Evolutionary conservation across 2,329 filamentous ascomycete species (phyloP).

Genomic region (Neurospora crassa): DNA sequence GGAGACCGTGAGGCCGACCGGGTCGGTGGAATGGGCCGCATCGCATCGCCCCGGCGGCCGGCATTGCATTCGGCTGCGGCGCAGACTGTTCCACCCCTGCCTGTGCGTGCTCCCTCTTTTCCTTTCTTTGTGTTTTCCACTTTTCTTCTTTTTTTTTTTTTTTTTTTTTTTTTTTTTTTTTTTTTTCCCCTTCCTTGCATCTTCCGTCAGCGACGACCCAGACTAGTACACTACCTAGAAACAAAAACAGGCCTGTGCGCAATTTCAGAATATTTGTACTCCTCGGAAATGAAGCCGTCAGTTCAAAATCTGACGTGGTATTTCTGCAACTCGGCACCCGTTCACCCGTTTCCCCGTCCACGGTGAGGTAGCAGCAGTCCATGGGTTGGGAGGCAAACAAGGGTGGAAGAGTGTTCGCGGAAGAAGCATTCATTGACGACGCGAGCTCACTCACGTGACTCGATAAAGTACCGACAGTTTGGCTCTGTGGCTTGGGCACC

Average conservation of each 20-base stretch:
- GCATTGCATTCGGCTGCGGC: background rate
- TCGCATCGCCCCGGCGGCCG: background rate
- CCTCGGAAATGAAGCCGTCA: background rate
- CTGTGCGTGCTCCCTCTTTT: background rate
- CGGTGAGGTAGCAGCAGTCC: background rate
- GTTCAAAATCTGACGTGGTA: background rate
- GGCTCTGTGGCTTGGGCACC: too few species aligned
- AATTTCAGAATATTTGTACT: background rate
- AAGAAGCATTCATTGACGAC: background rate
- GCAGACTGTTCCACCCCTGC: background rate
- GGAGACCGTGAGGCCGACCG: background rate
- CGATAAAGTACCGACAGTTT: too few species aligned
- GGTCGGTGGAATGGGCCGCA: background rate
- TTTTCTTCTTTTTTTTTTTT: background rate
- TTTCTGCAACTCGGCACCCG: background rate
- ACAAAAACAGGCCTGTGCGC: background rate
- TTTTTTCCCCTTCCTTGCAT: background rate
- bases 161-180: background rate
- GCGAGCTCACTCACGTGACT: background rate
- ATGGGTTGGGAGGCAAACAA: background rate
- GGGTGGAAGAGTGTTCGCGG: background rate
- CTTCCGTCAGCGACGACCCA: background rate
- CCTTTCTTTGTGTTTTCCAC: too few species aligned
- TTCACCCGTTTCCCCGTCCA: background rate
- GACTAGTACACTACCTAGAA: too few species aligned